Conservation (phyloP, 2,329 filamentous ascomycete genomes). For the Arthrobotrys musiformis region DNA sequence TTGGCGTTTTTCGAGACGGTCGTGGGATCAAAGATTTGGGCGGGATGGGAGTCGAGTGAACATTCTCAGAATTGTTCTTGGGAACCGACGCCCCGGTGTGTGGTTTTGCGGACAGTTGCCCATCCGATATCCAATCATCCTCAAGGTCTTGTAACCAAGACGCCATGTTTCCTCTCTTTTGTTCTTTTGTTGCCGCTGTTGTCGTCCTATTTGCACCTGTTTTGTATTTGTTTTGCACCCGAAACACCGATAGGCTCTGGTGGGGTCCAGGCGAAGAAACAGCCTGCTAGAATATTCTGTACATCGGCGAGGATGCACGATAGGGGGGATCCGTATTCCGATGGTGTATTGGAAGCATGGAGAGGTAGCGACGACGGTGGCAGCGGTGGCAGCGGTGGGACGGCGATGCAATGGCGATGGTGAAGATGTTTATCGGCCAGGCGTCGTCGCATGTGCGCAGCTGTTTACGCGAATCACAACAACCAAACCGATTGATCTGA, state of each 20-base stretch:
- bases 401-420: background rate
- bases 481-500: background rate
- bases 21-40: conserved; percentile 42
- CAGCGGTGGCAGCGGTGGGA: background rate
- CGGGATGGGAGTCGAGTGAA: conserved; percentile 1
- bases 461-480: conserved; percentile 22
- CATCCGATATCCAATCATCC: conserved; percentile 45
- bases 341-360: background rate
- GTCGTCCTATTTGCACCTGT: background rate
- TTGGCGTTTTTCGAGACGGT: conserved; percentile 15
- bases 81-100: background rate
- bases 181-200: background rate
- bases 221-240: background rate
- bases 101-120: conserved; percentile 1
- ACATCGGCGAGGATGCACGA: background rate
- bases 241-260: background rate
- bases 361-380: background rate
- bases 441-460: background rate
- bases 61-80: background rate
- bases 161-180: conserved; percentile 12
- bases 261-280: background rate
- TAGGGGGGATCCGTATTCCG: background rate
- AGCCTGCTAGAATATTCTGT: background rate
- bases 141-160: conserved; percentile 43
- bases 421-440: background rate